Evolutionary conservation across 2,329 filamentous ascomycete genomes (phyloP).

Genomic region (Drechslera avenae): DNA sequence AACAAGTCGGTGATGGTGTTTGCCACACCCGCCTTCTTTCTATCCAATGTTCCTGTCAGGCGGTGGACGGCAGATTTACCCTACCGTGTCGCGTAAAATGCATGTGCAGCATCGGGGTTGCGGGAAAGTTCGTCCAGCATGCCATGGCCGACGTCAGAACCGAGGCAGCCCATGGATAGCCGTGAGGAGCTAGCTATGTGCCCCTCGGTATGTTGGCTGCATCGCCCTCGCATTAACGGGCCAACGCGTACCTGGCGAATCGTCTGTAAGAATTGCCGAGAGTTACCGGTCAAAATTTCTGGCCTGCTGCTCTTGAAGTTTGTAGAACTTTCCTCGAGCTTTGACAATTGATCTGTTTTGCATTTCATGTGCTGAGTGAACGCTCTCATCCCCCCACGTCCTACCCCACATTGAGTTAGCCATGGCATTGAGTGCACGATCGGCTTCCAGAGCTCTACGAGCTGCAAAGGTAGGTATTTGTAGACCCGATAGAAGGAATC

Average conservation of each 20-base stretch:
- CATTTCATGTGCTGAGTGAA: constrained; percentile 13
- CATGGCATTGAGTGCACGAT: constrained; percentile 70
- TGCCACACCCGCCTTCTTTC: constrained; percentile 17
- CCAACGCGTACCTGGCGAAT: constrained; percentile 23
- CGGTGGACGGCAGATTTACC: constrained; percentile 15
- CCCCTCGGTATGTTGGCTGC: constrained; percentile 38
- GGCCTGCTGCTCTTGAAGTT: constrained; percentile 5
- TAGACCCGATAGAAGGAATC: constrained; percentile 1
- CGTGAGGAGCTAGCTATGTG: constrained; percentile 21
- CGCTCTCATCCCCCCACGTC: constrained; percentile 26
- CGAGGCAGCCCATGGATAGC: constrained; percentile 15
- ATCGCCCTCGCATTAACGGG: constrained; percentile 36
- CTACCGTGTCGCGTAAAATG: constrained; percentile 6
- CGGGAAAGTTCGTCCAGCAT: constrained; percentile 35
- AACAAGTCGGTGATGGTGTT: constrained; percentile 15
- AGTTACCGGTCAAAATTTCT: constrained; percentile 34
- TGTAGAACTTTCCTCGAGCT: constrained; percentile 6
- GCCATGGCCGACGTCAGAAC: constrained; percentile 9
- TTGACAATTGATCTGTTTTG: constrained; percentile 1
- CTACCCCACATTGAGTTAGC: constrained; percentile 40
- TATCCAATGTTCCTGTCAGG: constrained; percentile 5
- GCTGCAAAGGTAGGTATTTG: constrained; percentile 63
- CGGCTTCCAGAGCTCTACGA: constrained; percentile 66
- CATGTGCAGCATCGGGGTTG: constrained; percentile 12
- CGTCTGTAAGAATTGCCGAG: constrained; percentile 30